Evolutionary conservation across 495 filamentous ascomycete species (phyloP).

Genomic region (Talaromyces adpressus): DNA sequence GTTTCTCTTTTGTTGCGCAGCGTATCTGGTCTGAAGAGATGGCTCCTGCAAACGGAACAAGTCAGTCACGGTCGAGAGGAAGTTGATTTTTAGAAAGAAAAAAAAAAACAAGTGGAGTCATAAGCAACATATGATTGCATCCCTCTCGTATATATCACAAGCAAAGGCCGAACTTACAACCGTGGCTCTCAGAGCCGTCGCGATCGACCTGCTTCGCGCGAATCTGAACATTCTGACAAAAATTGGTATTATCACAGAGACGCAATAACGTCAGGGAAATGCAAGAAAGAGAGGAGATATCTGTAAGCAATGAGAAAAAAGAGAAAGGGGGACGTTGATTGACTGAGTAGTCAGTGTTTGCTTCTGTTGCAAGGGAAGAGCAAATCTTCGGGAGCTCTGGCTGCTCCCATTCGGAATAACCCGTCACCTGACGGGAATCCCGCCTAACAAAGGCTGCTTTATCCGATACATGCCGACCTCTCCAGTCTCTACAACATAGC

Average conservation of each 20-base stretch:
- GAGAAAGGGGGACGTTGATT: not conserved
- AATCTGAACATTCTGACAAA: constrained; percentile 64
- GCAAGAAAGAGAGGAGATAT: constrained; percentile 12
- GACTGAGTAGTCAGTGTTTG: not conserved
- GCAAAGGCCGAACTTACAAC: constrained; percentile 40
- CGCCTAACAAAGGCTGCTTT: not conserved
- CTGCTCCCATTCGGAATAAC: constrained; percentile 5
- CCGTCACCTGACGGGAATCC: constrained; percentile 8
- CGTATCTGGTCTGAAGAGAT: constrained; percentile 38
- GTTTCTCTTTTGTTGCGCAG: constrained; percentile 69
- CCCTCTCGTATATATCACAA: constrained; percentile 7
- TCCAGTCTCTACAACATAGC: not conserved
- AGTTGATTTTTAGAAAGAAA: not conserved
- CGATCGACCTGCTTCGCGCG: constrained; percentile 58
- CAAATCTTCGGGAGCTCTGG: constrained; percentile 3
- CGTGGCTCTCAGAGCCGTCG: constrained; percentile 57
- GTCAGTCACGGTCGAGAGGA: not conserved
- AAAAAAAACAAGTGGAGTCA: not conserved
- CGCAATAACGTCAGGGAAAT: constrained; percentile 3
- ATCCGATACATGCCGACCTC: constrained; percentile 3
- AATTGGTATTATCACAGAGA: not conserved
- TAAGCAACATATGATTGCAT: constrained; percentile 7
- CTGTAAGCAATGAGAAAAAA: constrained; percentile 8
- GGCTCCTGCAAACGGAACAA: constrained; percentile 28
- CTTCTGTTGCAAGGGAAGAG: not conserved